Conservation (phyloP, 768 basidiomycete species). For the Lentinula guzmanii region DNA sequence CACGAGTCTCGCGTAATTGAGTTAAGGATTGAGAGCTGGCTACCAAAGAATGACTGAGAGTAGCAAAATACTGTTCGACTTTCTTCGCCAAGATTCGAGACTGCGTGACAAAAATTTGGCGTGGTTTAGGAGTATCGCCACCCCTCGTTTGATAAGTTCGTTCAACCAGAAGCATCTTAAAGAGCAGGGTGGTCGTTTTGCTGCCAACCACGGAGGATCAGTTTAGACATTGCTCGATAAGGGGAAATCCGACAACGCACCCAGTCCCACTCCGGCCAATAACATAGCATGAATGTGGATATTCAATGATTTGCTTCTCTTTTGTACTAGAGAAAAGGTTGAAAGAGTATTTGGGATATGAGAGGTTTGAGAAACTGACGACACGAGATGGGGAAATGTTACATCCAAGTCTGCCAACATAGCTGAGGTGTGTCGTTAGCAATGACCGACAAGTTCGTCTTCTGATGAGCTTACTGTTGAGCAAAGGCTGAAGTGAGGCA, state of each 20-base stretch:
- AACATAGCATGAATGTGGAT: constrained; percentile 57
- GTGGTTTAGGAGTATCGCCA: constrained; percentile 36
- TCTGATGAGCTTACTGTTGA: constrained; percentile 4
- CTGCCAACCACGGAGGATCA: constrained; percentile 23
- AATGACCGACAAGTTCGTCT: neutral
- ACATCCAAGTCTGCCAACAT: constrained; percentile 47
- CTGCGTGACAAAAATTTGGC: constrained; percentile 71
- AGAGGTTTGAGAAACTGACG: constrained; percentile 22
- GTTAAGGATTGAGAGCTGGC: constrained; percentile 27
- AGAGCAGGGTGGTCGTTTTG: constrained; percentile 73
- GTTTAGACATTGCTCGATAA: neutral
- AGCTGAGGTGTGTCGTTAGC: constrained; percentile 21
- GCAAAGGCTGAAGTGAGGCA: constrained; percentile 1
- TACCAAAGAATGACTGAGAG: constrained; percentile 39
- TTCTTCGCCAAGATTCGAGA: constrained; percentile 63
- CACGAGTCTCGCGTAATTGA: constrained; percentile 29
- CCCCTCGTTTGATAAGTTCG: constrained; percentile 37
- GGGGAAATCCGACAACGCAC: constrained; percentile 24
- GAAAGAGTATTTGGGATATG: neutral
- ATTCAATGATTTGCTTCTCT: constrained; percentile 54
- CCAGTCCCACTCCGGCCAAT: constrained; percentile 71
- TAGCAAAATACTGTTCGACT: constrained; percentile 59
- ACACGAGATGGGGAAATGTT: constrained; percentile 36
- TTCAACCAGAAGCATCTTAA: constrained; percentile 69
- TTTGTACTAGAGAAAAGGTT: constrained; percentile 23